Conservation (phyloP, 2,329 filamentous ascomycete species). For the Aspergillus hortae region DNA sequence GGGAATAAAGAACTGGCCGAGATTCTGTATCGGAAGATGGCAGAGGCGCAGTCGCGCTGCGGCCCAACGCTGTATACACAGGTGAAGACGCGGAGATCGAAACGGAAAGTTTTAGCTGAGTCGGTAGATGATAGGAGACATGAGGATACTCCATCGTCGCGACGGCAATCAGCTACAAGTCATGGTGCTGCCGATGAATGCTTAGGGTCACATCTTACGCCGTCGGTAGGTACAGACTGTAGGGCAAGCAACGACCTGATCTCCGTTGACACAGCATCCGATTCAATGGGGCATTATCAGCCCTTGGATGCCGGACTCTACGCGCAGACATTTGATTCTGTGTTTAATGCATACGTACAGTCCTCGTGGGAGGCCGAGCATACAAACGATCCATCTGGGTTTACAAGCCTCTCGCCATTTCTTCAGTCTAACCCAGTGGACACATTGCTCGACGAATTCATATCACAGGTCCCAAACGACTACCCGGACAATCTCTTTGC, state of each 20-base stretch:
- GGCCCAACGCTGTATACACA: conserved; percentile 2
- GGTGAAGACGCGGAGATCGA: not conserved
- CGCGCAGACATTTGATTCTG: not conserved
- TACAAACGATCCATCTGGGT: not conserved
- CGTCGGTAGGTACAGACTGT: too few species aligned
- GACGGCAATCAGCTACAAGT: too few species aligned
- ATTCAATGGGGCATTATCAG: too few species aligned
- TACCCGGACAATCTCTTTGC: not conserved
- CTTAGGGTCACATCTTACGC: too few species aligned
- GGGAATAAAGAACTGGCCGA: conserved; percentile 20
- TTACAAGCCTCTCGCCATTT: not conserved
- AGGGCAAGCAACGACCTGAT: too few species aligned
- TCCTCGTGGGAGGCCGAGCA: not conserved
- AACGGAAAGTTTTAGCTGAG: not conserved
- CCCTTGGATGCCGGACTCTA: not conserved
- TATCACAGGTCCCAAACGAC: conserved; percentile 3
- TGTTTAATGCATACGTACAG: not conserved
- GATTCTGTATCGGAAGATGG: conserved; percentile 22
- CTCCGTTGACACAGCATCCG: too few species aligned
- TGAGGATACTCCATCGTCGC: too few species aligned
- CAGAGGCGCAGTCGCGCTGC: conserved; percentile 13
- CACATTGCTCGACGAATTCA: conserved; percentile 9
- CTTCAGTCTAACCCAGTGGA: conserved; percentile 5
- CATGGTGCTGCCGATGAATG: too few species aligned
- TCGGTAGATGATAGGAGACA: too few species aligned